phyloP scores from a whole-genome alignment of 768 basidiomycete species.

The Agaricus sinodeliciosus region DNA sequence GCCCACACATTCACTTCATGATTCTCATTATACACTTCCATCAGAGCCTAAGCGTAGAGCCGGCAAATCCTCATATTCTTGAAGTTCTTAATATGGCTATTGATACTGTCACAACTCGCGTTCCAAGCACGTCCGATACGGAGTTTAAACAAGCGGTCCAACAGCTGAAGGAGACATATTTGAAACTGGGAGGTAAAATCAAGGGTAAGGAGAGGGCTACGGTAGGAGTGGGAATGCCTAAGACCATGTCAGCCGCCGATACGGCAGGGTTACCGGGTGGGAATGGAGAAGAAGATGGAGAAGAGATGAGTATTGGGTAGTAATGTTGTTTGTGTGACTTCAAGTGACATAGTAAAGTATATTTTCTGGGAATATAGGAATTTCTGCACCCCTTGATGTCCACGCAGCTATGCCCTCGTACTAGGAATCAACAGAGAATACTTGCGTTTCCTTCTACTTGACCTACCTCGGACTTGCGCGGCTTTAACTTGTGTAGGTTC shows the following conservation, averaged over 20 bases:
- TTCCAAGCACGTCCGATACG: neutral
- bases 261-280: neutral
- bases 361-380: neutral
- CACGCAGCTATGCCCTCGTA: neutral
- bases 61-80: constrained; percentile 73
- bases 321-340: neutral
- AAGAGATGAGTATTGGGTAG: constrained; percentile 10
- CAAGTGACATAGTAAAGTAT: neutral
- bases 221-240: constrained; percentile 6
- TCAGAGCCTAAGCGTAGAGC: constrained; percentile 74
- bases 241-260: neutral
- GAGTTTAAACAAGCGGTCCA: constrained; percentile 8
- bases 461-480: constrained; percentile 10
- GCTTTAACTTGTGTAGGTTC: neutral
- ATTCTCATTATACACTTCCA: constrained; percentile 1
- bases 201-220: constrained; percentile 9
- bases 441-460: neutral
- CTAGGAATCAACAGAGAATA: neutral
- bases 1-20: neutral
- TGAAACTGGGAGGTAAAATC: neutral
- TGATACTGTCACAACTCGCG: constrained; percentile 32
- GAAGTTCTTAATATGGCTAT: constrained; percentile 80
- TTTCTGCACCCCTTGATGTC: constrained; percentile 1
- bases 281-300: constrained; percentile 2
- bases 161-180: constrained; percentile 6